Evolutionary conservation across 805 yeast genomes (phyloP).

Genomic region (Metschnikowia henanensis): DNA sequence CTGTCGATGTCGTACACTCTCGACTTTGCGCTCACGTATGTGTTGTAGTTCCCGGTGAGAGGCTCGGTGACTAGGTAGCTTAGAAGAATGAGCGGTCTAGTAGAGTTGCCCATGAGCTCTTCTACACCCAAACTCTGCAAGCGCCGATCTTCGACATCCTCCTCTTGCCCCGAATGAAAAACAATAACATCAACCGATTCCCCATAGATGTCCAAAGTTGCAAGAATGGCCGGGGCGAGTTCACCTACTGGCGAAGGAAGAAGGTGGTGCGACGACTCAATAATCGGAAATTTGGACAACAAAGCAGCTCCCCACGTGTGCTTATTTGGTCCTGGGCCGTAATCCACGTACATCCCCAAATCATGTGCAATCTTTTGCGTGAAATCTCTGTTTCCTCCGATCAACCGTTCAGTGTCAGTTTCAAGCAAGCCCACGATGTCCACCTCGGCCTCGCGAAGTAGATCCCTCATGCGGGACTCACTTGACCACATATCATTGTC

Average conservation of each 20-base stretch:
- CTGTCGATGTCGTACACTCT: slow-evolving; percentile 95
- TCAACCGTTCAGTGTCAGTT: slow-evolving; percentile 89
- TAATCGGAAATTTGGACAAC: slow-evolving; percentile 90
- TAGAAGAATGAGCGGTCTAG: slow-evolving; percentile 80
- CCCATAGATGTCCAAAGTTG: slow-evolving; percentile 90
- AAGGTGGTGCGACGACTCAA: slow-evolving; percentile 86
- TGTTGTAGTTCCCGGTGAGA: slow-evolving; percentile 84
- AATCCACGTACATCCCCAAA: slow-evolving; percentile 91
- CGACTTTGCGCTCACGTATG: slow-evolving; percentile 78
- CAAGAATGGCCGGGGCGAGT: slow-evolving; percentile 97
- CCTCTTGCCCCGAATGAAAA: slow-evolving; percentile 98
- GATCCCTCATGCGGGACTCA: slow-evolving; percentile 84
- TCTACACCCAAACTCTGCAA: slow-evolving; percentile 77
- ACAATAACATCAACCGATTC: slow-evolving; percentile 88
- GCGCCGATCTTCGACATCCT: slow-evolving; percentile 91
- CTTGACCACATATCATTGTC: slow-evolving; percentile 99
- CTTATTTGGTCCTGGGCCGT: slow-evolving; percentile 96
- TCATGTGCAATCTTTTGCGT: slow-evolving; percentile 92
- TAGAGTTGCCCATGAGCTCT: slow-evolving; percentile 77
- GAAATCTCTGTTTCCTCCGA: slow-evolving; percentile 94
- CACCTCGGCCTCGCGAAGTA: slow-evolving; percentile 80
- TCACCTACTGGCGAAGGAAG: slow-evolving; percentile 98
- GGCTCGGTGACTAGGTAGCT: slow-evolving; percentile 93
- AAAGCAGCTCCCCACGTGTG: slow-evolving; percentile 98
- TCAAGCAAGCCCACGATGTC: slow-evolving; percentile 92